Conservation (phyloP, 192 early-diverging fungal species). For the Gaertneriomyces semiglobifer region DNA sequence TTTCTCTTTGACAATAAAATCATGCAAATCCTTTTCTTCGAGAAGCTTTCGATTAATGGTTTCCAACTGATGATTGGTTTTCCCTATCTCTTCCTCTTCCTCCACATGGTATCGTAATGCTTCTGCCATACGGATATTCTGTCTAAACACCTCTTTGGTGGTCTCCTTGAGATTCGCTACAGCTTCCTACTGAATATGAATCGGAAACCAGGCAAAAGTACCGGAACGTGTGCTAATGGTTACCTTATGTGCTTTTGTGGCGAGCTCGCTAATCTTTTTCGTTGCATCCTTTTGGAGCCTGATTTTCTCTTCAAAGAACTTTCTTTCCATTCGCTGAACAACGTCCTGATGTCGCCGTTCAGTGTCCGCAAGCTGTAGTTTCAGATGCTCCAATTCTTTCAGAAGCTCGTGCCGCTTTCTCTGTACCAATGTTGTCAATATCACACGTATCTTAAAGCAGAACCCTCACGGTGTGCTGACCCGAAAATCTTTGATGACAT, state of each 20-base stretch:
- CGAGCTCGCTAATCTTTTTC: slow-evolving; percentile 60
- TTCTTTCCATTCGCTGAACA: slow-evolving; percentile 56
- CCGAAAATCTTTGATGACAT: slow-evolving; percentile 62
- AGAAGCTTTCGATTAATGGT: slow-evolving; percentile 40
- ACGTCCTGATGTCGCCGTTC: slow-evolving; percentile 56
- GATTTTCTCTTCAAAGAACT: slow-evolving; percentile 68
- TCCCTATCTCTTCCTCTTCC: slow-evolving; percentile 54
- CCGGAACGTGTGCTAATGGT: background rate
- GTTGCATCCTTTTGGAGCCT: slow-evolving; percentile 63
- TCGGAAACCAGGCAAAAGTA: background rate
- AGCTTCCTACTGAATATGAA: slow-evolving; percentile 46
- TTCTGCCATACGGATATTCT: slow-evolving; percentile 60
- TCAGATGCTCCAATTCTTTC: slow-evolving; percentile 54
- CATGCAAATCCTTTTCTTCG: slow-evolving; percentile 61
- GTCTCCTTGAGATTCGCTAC: slow-evolving; percentile 56
- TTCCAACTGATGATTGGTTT: slow-evolving; percentile 39
- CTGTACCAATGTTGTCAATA: slow-evolving; percentile 24
- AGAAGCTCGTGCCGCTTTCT: slow-evolving; percentile 59
- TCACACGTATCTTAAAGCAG: background rate
- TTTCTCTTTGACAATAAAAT: slow-evolving; percentile 63
- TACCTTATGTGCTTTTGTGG: slow-evolving; percentile 56
- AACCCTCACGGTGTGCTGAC: slow-evolving; percentile 27
- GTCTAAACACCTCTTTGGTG: slow-evolving; percentile 61
- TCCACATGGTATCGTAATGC: slow-evolving; percentile 56
- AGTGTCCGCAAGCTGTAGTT: slow-evolving; percentile 53